phyloP scores from a whole-genome alignment of 1,284 basidiomycete species.

The Marasmius sp. region DNA sequence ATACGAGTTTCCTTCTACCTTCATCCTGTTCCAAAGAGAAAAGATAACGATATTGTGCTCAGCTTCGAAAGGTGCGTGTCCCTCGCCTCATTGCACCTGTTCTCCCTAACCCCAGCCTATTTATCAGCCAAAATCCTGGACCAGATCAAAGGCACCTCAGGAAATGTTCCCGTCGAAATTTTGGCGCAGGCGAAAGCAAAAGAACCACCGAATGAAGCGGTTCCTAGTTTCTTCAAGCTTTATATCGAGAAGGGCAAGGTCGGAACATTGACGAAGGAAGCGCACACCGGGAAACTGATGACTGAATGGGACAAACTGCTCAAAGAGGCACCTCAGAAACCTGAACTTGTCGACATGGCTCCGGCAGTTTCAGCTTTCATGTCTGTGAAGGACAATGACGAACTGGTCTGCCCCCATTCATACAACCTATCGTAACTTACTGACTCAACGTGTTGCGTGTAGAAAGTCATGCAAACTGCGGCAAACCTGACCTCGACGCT shows the following conservation, averaged over 20 bases:
- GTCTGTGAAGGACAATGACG: conserved; percentile 89
- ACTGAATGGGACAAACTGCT: conserved; percentile 76
- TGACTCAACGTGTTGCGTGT: conserved; percentile 13
- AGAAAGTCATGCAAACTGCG: conserved; percentile 81
- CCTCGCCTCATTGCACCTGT: conserved; percentile 3
- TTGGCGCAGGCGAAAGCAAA: conserved; percentile 73
- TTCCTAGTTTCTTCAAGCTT: conserved; percentile 59
- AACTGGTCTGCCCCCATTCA: conserved; percentile 56
- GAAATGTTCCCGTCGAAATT: conserved; percentile 63
- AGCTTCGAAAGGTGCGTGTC: conserved; percentile 75
- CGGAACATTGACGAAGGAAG: conserved; percentile 76
- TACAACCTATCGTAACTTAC: conserved; percentile 4
- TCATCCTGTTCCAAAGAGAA: conserved; percentile 80
- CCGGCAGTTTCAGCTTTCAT: conserved; percentile 77
- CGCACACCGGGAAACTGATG: conserved; percentile 76
- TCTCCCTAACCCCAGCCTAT: conserved; percentile 14
- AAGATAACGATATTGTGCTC: conserved; percentile 85
- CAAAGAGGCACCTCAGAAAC: conserved; percentile 49
- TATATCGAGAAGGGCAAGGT: conserved; percentile 62
- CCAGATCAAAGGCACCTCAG: conserved; percentile 60
- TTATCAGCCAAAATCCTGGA: conserved; percentile 69
- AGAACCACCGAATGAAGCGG: conserved; percentile 67
- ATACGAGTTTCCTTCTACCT: conserved; percentile 95
- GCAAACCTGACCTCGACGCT: conserved; percentile 84
- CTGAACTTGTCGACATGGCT: conserved; percentile 80